phyloP scores from a whole-genome alignment of 1,284 basidiomycete species.

The Ustilago shanxiensis region DNA sequence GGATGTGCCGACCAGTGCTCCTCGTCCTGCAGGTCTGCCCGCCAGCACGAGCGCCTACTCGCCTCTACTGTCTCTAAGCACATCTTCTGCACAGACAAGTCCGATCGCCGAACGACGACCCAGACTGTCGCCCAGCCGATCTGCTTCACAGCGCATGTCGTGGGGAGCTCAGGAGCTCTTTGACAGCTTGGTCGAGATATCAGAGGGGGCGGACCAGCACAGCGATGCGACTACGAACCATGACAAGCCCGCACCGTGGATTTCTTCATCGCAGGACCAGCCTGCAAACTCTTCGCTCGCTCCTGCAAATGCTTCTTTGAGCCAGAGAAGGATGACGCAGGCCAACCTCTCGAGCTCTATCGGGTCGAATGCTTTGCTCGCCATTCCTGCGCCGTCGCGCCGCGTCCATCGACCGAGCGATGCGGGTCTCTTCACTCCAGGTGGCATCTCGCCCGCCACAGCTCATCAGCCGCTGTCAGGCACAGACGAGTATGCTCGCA shows the following conservation, averaged over 20 bases:
- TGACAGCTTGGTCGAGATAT: conserved; percentile 42
- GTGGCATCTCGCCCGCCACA: conserved; percentile 23
- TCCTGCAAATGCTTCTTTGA: conserved; percentile 22
- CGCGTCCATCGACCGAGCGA: conserved; percentile 37
- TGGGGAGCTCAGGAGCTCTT: conserved; percentile 55
- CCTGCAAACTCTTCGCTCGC: conserved; percentile 15
- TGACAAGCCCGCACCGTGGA: conserved; percentile 61
- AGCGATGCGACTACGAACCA: not conserved
- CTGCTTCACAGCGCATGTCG: conserved; percentile 34
- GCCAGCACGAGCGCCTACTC: conserved; percentile 52
- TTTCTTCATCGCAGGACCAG: conserved; percentile 56
- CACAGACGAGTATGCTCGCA: conserved; percentile 74
- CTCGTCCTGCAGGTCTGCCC: conserved; percentile 36
- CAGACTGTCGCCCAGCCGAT: conserved; percentile 28
- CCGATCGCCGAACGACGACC: conserved; percentile 39
- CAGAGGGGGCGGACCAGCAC: conserved; percentile 5
- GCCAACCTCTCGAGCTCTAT: conserved; percentile 43
- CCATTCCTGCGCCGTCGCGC: conserved; percentile 26
- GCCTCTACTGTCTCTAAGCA: conserved; percentile 39
- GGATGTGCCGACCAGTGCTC: conserved; percentile 24
- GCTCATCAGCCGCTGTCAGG: conserved; percentile 46
- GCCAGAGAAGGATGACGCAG: conserved; percentile 32
- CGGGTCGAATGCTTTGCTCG: conserved; percentile 40
- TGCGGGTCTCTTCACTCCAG: conserved; percentile 37
- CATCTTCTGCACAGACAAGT: conserved; percentile 35